Evolutionary conservation across 2,329 filamentous ascomycete genomes (phyloP).

Genomic region (Talaromyces atroroseus): DNA sequence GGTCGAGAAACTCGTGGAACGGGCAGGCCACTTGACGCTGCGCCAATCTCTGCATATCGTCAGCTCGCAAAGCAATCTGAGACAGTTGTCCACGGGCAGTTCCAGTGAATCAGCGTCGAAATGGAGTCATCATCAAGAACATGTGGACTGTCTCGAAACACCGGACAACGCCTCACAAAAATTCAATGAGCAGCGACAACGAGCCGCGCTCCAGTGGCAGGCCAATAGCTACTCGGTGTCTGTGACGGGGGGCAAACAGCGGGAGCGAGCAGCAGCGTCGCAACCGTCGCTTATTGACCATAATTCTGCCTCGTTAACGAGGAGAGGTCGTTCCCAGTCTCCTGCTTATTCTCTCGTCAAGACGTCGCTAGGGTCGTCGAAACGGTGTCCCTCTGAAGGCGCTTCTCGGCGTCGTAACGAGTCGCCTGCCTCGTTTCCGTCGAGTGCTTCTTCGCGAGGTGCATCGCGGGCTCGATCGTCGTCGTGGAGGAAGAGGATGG

Average conservation of each 20-base stretch:
- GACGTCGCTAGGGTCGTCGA: constrained; percentile 1
- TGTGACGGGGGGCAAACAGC: constrained; percentile 8
- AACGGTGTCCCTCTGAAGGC: constrained; percentile 4
- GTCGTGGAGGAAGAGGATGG: background rate
- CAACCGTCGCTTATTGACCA: background rate
- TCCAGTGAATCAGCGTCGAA: background rate
- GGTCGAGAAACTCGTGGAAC: constrained; percentile 55
- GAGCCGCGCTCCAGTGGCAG: constrained; percentile 7
- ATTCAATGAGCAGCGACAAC: constrained; percentile 9
- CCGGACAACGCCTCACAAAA: background rate
- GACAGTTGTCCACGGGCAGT: background rate
- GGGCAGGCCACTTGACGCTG: constrained; percentile 33
- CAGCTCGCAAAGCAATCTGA: background rate
- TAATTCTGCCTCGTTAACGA: background rate
- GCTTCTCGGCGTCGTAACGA: background rate
- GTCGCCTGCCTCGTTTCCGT: background rate
- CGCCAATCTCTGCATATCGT: background rate
- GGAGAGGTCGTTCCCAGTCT: constrained; percentile 7
- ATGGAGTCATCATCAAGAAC: background rate
- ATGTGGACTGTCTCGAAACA: background rate
- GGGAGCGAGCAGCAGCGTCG: background rate
- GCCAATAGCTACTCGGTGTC: constrained; percentile 10
- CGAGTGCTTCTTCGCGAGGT: background rate
- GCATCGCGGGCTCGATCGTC: background rate
- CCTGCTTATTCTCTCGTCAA: constrained; percentile 2